These are phyloP conservation scores for Hypomontagnella monticulosa DNA, from an alignment of 495 filamentous ascomycete species.

Conservation along the genomic window DNA sequence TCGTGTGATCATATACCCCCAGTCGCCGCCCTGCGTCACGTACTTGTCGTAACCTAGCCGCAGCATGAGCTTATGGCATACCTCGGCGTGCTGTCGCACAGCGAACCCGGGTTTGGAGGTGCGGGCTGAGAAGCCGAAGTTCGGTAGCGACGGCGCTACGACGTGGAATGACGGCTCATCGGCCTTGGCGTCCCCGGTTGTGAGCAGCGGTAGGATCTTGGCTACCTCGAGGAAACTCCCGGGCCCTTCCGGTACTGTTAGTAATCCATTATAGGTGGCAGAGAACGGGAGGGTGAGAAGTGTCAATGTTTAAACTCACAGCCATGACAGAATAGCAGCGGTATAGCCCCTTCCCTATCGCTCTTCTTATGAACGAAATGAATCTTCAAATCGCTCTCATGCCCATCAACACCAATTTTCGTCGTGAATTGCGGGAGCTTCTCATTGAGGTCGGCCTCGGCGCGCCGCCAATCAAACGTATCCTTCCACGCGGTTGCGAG, in stretches of 20 bases:
- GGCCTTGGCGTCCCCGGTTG: conserved; percentile 28
- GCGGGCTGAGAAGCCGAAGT: conserved; percentile 69
- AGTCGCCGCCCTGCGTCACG: too few species aligned
- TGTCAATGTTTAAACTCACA: conserved; percentile 61
- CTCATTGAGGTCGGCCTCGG: conserved; percentile 59
- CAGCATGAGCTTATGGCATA: conserved; percentile 36
- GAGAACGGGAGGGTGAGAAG: too few species aligned
- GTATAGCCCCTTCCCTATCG: conserved; percentile 55
- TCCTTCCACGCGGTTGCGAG: conserved; percentile 32
- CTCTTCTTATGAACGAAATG: conserved; percentile 62
- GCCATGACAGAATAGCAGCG: conserved; percentile 65
- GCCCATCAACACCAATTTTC: conserved; percentile 48
- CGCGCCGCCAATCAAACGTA: conserved; percentile 40
- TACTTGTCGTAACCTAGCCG: conserved; percentile 62
- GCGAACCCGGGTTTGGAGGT: conserved; percentile 63
- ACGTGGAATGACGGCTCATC: conserved; percentile 66
- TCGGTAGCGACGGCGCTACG: conserved; percentile 71
- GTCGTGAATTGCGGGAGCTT: conserved; percentile 62
- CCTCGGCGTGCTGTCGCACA: conserved; percentile 66
- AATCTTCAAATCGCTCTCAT: conserved; percentile 53
- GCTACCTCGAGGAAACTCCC: conserved; percentile 74
- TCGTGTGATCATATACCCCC: too few species aligned
- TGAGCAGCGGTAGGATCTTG: conserved; percentile 69
- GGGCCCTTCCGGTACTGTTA: conserved; percentile 58
- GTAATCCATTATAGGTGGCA: too few species aligned